Conservation (phyloP, 2,329 filamentous ascomycete genomes). For the Penicillium sp. region DNA sequence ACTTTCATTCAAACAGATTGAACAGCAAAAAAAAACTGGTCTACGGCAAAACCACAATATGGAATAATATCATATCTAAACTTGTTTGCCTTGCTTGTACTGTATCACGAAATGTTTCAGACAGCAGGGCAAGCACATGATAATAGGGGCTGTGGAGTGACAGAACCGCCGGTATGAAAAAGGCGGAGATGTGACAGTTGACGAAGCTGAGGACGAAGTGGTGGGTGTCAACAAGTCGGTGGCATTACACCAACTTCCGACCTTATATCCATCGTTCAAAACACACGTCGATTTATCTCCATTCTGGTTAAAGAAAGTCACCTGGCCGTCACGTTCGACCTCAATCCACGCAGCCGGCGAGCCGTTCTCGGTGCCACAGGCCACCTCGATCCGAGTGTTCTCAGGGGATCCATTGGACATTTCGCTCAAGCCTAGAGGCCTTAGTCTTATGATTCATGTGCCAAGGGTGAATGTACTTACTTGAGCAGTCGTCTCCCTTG, state of each 20-base stretch:
- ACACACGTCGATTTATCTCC: background rate
- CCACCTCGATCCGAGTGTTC: background rate
- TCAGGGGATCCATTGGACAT: background rate
- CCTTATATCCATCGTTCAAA: background rate
- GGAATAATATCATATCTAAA: too few relatives aligned
- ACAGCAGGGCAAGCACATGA: background rate
- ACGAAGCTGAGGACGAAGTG: background rate
- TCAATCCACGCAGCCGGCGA: background rate
- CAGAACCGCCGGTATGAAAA: background rate
- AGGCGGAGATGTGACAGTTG: background rate
- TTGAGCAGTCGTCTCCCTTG: background rate
- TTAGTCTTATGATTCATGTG: background rate
- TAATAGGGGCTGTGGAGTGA: background rate
- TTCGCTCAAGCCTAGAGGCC: background rate
- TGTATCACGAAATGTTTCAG: background rate
- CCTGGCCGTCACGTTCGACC: background rate
- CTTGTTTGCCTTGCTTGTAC: too few relatives aligned
- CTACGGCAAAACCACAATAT: too few relatives aligned
- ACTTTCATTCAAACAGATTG: too few relatives aligned
- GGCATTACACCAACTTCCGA: background rate
- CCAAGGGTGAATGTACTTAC: background rate
- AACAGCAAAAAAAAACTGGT: too few relatives aligned
- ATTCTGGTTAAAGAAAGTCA: background rate
- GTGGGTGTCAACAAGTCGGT: background rate
- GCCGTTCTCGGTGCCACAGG: background rate